phyloP scores from a whole-genome alignment of 495 filamentous ascomycete species.

The Sordaria brevicollis region DNA sequence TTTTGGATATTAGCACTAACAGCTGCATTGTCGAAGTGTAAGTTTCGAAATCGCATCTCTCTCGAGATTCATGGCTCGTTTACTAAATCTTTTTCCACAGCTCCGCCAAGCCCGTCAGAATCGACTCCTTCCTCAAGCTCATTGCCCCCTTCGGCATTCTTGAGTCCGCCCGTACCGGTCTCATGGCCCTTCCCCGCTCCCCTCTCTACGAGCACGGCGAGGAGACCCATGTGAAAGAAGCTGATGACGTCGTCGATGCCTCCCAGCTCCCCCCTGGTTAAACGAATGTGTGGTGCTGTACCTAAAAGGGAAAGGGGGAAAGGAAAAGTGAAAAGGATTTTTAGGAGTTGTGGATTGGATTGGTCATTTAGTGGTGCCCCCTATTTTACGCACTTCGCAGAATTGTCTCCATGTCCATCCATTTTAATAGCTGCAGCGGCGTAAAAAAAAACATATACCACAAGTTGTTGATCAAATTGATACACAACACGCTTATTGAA shows the following conservation, averaged over 20 bases:
- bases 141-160: slow-evolving; percentile 93
- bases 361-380: slow-evolving; percentile 2
- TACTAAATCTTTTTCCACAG: slow-evolving; percentile 31
- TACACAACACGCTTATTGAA: too few species aligned
- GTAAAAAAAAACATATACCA: background rate
- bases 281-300: slow-evolving; percentile 10
- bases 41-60: slow-evolving; percentile 27
- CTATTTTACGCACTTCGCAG: background rate
- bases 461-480: background rate
- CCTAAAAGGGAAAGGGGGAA: slow-evolving; percentile 9
- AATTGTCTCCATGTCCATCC: background rate
- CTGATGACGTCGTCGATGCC: slow-evolving; percentile 82
- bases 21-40: slow-evolving; percentile 98
- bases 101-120: slow-evolving; percentile 84
- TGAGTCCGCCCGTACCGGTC: slow-evolving; percentile 84
- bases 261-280: slow-evolving; percentile 90
- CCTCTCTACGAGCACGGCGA: slow-evolving; percentile 68
- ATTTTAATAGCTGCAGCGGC: background rate
- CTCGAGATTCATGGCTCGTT: background rate
- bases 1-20: slow-evolving; percentile 93
- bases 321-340: background rate
- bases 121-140: slow-evolving; percentile 96
- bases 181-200: slow-evolving; percentile 93
- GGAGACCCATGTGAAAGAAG: slow-evolving; percentile 71
- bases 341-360: background rate